Base-by-base conservation (phyloP, 495 filamentous ascomycete species). In the Wilcoxina mikolae region DNA sequence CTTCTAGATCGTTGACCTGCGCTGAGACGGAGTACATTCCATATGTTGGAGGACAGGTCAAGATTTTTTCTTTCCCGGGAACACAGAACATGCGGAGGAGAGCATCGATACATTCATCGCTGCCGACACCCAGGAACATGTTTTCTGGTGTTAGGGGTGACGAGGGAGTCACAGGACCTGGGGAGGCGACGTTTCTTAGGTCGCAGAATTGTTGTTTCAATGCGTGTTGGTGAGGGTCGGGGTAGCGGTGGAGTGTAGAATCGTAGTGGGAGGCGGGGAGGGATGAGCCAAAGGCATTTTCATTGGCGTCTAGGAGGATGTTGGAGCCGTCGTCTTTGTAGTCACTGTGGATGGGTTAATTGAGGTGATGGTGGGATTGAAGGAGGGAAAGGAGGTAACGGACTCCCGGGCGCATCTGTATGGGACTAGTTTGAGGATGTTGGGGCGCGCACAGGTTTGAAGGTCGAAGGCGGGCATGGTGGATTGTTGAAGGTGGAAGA, bases 251-350 rank as follows among this genome's bases (percentile, higher is more conserved):
- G 60, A 98, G 74, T 41, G 83, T 67, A 54, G 90, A 75, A 70
- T 93, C 81, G 43, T 89, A 74, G 43, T 73, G 63, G 15, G 70
- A 63, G 3, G 65, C 45, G 29, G 62, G 56, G 11, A 58, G 43
- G 12, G 80, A 77, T 0, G 91, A 89, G 1, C 93, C 91, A 69
- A 82, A 95, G 50, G 91, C 88, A 66, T 96, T 98, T 69, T 98
- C 91, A 60, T 98, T 98, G 54, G 93, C 91, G 65, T 98, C 91
- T 55, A 98, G 84, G 26, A 98, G 80, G 54, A 96, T 82, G 67
- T 96, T 96, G 44, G 82, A 94, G 59, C 91, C 93, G 65, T 98
- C 84, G 66, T 98, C 91, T 75, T 96, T 94, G 76, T 96, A 96
- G 77, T 98, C 64, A 41, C 64, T 66, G 28, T 4, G n/a, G 11